phyloP scores from a whole-genome alignment of 495 filamentous ascomycete species.

The Penicillium angulare region DNA sequence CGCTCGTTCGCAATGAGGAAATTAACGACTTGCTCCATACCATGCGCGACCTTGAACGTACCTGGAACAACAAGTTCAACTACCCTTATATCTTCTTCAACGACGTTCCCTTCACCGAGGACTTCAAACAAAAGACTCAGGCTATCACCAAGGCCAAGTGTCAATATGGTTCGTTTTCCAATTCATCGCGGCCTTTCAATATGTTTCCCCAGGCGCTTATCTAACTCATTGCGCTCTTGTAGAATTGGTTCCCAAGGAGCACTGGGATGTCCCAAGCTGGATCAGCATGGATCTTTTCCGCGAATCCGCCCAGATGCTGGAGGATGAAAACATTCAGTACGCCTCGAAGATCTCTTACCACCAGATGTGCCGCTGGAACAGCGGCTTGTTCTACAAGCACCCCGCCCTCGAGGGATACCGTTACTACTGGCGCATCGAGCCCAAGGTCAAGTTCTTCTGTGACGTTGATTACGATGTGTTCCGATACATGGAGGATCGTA shows the following conservation, averaged over 20 bases:
- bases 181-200: not conserved
- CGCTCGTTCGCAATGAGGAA: slow-evolving; percentile 90
- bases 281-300: slow-evolving; percentile 83
- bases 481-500: slow-evolving; percentile 94
- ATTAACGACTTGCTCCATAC: slow-evolving; percentile 75
- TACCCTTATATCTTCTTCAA: slow-evolving; percentile 99
- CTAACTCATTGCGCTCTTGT: not conserved
- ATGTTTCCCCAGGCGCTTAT: not conserved
- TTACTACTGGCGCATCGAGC: slow-evolving; percentile 99
- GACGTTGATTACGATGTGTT: slow-evolving; percentile 99
- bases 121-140: slow-evolving; percentile 81
- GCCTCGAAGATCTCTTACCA: slow-evolving; percentile 86
- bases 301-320: slow-evolving; percentile 79
- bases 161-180: slow-evolving; percentile 66
- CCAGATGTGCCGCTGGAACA: slow-evolving; percentile 99
- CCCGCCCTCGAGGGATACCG: slow-evolving; percentile 76
- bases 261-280: slow-evolving; percentile 92
- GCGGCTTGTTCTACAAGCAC: slow-evolving; percentile 95
- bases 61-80: slow-evolving; percentile 99
- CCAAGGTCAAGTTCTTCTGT: slow-evolving; percentile 99
- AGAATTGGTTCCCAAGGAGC: slow-evolving; percentile 88
- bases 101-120: slow-evolving; percentile 84
- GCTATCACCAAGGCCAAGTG: slow-evolving; percentile 81
- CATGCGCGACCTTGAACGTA: slow-evolving; percentile 88
- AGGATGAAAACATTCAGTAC: slow-evolving; percentile 87